Conservation (phyloP, 2,329 filamentous ascomycete genomes). For the Xylaria sp. region DNA sequence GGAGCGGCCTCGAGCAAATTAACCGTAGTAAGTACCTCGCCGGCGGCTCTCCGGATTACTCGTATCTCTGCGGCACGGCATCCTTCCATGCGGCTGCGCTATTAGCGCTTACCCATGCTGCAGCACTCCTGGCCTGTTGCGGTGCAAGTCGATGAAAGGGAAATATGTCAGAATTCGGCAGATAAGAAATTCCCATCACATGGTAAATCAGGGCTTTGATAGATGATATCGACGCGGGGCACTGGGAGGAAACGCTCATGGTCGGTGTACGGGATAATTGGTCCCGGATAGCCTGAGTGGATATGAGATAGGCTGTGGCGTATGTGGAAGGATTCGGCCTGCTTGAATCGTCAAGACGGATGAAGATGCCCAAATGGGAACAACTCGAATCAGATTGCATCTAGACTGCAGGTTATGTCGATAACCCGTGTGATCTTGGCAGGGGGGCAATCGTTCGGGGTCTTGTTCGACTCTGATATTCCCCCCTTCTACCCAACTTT, state of each 20-base stretch:
- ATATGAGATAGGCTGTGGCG: background rate
- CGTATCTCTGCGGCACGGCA: conserved; percentile 20
- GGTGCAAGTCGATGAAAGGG: conserved; percentile 13
- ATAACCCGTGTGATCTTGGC: background rate
- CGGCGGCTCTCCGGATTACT: conserved; percentile 6
- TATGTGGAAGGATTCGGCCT: background rate
- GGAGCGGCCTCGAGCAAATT: background rate
- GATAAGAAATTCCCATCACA: conserved; percentile 17
- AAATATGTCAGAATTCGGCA: conserved; percentile 18
- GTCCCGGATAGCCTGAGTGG: background rate
- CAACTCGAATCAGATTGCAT: background rate
- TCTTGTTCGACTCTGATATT: background rate
- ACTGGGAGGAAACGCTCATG: background rate
- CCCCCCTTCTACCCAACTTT: background rate
- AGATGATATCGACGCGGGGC: background rate
- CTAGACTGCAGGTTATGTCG: conserved; percentile 3
- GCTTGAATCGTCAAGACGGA: background rate
- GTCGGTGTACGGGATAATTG: background rate
- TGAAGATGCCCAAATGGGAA: conserved; percentile 2
- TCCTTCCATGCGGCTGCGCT: conserved; percentile 19
- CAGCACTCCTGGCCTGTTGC: conserved; percentile 4
- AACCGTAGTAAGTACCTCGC: background rate
- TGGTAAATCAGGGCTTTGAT: background rate
- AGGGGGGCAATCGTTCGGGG: background rate
- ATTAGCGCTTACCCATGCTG: conserved; percentile 30